Evolutionary conservation across 768 basidiomycete genomes (phyloP).

Genomic region (Antrodiella citrinella): DNA sequence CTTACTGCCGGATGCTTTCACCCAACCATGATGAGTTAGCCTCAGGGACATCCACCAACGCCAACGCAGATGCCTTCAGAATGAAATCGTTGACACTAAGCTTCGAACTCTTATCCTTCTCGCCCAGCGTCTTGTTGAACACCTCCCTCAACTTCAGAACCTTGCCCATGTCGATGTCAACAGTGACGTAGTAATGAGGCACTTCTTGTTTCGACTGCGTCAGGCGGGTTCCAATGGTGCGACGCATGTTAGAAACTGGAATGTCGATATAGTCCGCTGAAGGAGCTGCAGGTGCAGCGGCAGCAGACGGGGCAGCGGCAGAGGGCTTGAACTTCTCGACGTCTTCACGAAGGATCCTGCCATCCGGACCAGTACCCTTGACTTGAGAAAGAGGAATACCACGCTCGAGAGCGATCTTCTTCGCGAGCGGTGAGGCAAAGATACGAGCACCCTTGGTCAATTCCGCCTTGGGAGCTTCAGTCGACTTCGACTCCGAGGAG

Average conservation of each 20-base stretch:
- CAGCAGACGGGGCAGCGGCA: slow-evolving; percentile 32
- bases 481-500: slow-evolving; percentile 25
- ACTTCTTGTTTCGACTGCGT: slow-evolving; percentile 88
- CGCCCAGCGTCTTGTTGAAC: slow-evolving; percentile 83
- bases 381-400: slow-evolving; percentile 86
- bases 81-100: slow-evolving; percentile 98
- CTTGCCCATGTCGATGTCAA: slow-evolving; percentile 95
- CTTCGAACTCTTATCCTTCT: slow-evolving; percentile 87
- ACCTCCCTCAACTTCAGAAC: slow-evolving; percentile 89
- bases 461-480: slow-evolving; percentile 41
- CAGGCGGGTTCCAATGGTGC: slow-evolving; percentile 84
- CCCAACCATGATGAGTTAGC: slow-evolving; percentile 98
- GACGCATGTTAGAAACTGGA: slow-evolving; percentile 91
- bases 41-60: slow-evolving; percentile 91
- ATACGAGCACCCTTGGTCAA: slow-evolving; percentile 69
- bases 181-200: slow-evolving; percentile 97
- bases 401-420: slow-evolving; percentile 92
- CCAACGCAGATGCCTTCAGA: slow-evolving; percentile 88
- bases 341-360: slow-evolving; percentile 91
- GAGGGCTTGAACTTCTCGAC: slow-evolving; percentile 80
- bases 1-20: slow-evolving; percentile 90
- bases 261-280: slow-evolving; percentile 78
- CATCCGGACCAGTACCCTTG: slow-evolving; percentile 90
- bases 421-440: slow-evolving; percentile 92
- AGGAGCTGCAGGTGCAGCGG: slow-evolving; percentile 42